Base-by-base conservation (phyloP, 148 eudicot species). In the Linanthus parryae region DNA sequence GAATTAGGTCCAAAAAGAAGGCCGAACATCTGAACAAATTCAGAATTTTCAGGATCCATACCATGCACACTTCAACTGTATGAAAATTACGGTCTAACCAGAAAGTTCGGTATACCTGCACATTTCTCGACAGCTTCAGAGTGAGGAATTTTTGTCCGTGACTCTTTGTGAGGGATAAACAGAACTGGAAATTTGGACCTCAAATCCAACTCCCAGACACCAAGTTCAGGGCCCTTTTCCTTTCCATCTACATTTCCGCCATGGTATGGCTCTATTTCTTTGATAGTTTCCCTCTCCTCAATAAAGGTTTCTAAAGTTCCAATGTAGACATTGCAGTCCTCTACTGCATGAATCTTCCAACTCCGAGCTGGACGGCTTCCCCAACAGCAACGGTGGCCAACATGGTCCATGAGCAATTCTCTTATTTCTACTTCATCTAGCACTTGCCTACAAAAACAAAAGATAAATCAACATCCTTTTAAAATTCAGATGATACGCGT, bases 311-410 rank as follows among this genome's bases (percentile, higher is more conserved):
- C 99, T 49, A 94, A 73, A 22, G 91, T 84, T 51, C 99, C 99
- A 18, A 88, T 81, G 62, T 94, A 94, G 22, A 88, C 99, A 80
- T 94, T 94, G 88, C 95, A 94, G 69, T 94, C 95, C 57, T 94
- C 95, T 48, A 88, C 82, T 41, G 83, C 63, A 22, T 82, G 82
- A 59, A 94, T 88, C 55, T 71, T 75, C 96, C 96, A 94, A 47
- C 88, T 68, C 34, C 95, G 84, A 42, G 99, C 99, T 23, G 99
- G 99, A 59, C 81, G 88, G 65, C 96, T 94, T 57, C 96, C 99
- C 99, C 99, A 94, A 55, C 96, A 94, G 61, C 95, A 94, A 42
- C 78, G 95, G 71, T 94, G 99, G 38, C 99, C 96, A 44, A 94
- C 91, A 63, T 84, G 84, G 75, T 94, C 95, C 48, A 84, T 70